Evolutionary conservation across 768 basidiomycete species (phyloP), one percentile per base, ranked within the genome.

Genomic region (Coprinellus micaceus): DNA sequence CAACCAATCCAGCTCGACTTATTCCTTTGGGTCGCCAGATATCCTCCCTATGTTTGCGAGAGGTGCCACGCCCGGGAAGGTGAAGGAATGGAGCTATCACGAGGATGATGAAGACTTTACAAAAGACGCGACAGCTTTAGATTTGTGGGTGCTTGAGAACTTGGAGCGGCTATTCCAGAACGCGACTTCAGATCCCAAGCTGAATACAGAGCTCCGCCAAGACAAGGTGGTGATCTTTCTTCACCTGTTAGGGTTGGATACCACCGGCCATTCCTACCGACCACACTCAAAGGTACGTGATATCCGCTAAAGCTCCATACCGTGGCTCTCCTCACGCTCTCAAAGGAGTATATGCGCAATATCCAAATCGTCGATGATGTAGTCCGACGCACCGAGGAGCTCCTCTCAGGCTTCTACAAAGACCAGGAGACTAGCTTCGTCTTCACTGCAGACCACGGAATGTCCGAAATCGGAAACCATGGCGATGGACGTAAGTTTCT

Each of bases 381-480:
- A 59, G 89, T 92, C 25, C 74, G 74, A 30, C 76, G 82, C 53
- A 83, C 87, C 1, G 88, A 91, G 59, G 61, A 70, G 36, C 74
- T 91, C 2, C 66, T 94, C 21, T 66, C 69, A 0, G 74, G 82
- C 4, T 93, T 88, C 66, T 94, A 84, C 62, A 63, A 72, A 29
- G 87, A 90, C 56, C 72, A 82, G 21, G 81, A 86, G 54, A 92
- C 90, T 0, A 82, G 81, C 57, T 93, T 79, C 64, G 70, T 94
- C 29, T 94, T 91, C 66, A 94, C 89, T 2, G 89, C 92, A 0
- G 92, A 94, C 67, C 92, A 94, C 65, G 92, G 92, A 9, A 94
- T 94, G 92, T 89, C 88, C 3, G 81, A 77, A 29, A 87, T 91
- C 53, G 92, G 92, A 12, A 94, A 93, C 64, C 92, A 94, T 57